phyloP scores from a whole-genome alignment of 2,329 filamentous ascomycete genomes.

The Emmonsiellopsis sp. region DNA sequence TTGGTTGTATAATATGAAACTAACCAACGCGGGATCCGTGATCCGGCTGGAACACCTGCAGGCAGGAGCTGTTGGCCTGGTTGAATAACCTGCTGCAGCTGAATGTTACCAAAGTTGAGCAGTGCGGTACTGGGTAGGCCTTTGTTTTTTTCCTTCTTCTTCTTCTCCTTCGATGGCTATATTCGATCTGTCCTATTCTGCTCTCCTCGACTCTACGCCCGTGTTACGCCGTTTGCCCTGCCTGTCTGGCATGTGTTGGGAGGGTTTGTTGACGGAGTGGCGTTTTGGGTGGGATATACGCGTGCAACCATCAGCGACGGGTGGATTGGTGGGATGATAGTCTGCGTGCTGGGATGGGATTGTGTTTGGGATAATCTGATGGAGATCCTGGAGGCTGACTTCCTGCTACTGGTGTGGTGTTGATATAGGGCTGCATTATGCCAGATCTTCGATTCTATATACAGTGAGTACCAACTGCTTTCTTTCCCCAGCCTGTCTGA shows the following conservation, averaged over 20 bases:
- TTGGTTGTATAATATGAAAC: too few relatives aligned
- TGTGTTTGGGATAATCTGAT: too few relatives aligned
- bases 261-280: too few relatives aligned
- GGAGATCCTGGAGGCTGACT: constrained; percentile 1
- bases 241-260: too few relatives aligned
- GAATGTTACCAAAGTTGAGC: constrained; percentile 97
- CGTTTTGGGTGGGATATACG: too few relatives aligned
- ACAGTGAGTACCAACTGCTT: constrained; percentile 44
- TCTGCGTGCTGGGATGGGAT: not conserved
- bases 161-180: not conserved
- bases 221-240: not conserved
- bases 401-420: constrained; percentile 3
- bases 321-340: not conserved
- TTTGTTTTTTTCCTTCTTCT: not conserved
- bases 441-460: constrained; percentile 98
- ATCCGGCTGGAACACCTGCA: constrained; percentile 31
- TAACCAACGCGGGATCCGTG: constrained; percentile 11
- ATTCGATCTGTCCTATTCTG: not conserved
- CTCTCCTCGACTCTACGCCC: not conserved
- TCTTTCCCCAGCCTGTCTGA: not conserved
- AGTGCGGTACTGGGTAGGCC: constrained; percentile 91
- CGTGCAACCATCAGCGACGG: too few relatives aligned
- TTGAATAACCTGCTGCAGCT: constrained; percentile 95
- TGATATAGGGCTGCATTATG: constrained; percentile 73
- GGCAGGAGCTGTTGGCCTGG: constrained; percentile 95